A percentile compares a stretch with the other conserved stretches of the same genome.
Evolutionary conservation across 495 filamentous ascomycete species (phyloP).

Genomic region (Penicillium verhagenii): DNA sequence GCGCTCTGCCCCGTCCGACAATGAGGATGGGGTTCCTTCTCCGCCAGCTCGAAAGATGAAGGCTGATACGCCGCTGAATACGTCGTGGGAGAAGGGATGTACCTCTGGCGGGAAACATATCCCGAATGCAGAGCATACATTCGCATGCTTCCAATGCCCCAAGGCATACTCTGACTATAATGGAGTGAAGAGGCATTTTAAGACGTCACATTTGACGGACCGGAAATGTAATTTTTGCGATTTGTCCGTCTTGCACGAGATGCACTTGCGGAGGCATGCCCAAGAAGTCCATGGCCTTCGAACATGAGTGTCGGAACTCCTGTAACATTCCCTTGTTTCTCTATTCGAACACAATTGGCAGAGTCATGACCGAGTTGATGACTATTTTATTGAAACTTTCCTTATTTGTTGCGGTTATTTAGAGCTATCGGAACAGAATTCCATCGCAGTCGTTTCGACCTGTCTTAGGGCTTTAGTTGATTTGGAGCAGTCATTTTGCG

Average conservation of each 20-base stretch:
- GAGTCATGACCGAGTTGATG: no score
- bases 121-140: constrained; percentile 9
- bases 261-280: constrained; percentile 25
- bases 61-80: constrained; percentile 7
- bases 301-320: no score
- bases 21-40: constrained; percentile 10
- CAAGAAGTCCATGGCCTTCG: background rate
- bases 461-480: background rate
- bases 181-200: constrained; percentile 18
- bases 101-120: constrained; percentile 11
- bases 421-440: no score
- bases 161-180: constrained; percentile 16
- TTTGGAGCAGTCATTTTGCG: background rate
- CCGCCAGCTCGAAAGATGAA: constrained; percentile 17
- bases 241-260: constrained; percentile 13
- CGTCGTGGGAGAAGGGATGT: constrained; percentile 9
- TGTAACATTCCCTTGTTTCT: background rate
- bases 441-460: no score
- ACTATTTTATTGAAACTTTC: no score
- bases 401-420: no score
- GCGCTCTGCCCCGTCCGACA: constrained; percentile 16
- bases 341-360: no score
- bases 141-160: constrained; percentile 20
- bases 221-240: constrained; percentile 17
- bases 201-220: constrained; percentile 10